Evolutionary conservation across 192 early-diverging fungal genomes (phyloP).

Genomic region (Gorgonomyces haynaldii): DNA sequence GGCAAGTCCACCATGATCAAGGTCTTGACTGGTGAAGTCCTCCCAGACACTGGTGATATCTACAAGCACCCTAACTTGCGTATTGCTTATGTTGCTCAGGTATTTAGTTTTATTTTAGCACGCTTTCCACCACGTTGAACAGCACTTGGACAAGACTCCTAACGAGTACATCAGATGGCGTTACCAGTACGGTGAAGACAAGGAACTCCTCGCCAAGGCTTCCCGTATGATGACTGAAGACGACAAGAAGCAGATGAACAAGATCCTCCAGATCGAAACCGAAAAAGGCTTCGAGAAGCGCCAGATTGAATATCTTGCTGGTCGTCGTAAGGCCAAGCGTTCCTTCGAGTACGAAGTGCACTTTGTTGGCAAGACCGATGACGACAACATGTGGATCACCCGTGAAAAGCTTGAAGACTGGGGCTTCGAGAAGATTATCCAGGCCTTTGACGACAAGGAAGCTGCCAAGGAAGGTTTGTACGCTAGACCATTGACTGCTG

Average conservation of each 20-base stretch:
- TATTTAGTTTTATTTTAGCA: no score
- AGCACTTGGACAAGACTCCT: slow-evolving; percentile 71
- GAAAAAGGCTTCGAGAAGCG: slow-evolving; percentile 53
- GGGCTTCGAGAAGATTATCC: slow-evolving; percentile 64
- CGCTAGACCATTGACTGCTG: slow-evolving; percentile 56
- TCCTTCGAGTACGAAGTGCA: slow-evolving; percentile 76
- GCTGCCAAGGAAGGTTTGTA: slow-evolving; percentile 62
- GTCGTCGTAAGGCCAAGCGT: slow-evolving; percentile 65
- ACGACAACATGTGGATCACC: slow-evolving; percentile 59
- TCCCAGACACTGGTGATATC: slow-evolving; percentile 54
- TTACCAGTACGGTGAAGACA: slow-evolving; percentile 67
- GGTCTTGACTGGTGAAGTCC: slow-evolving; percentile 61
- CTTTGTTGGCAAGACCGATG: slow-evolving; percentile 50
- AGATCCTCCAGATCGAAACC: slow-evolving; percentile 28
- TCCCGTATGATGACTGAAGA: slow-evolving; percentile 53
- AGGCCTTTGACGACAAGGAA: slow-evolving; percentile 66
- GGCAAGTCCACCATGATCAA: slow-evolving; percentile 82
- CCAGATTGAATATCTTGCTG: slow-evolving; percentile 49
- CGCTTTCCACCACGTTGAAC: slow-evolving; percentile 77
- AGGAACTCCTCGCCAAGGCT: slow-evolving; percentile 60
- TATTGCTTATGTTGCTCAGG: slow-evolving; percentile 79
- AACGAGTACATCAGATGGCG: slow-evolving; percentile 80
- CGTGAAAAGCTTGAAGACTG: slow-evolving; percentile 57
- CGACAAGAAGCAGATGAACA: slow-evolving; percentile 42
- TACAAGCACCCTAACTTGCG: slow-evolving; percentile 75